Conservation (phyloP, 2,329 filamentous ascomycete genomes). For the Venturia pyrina region DNA sequence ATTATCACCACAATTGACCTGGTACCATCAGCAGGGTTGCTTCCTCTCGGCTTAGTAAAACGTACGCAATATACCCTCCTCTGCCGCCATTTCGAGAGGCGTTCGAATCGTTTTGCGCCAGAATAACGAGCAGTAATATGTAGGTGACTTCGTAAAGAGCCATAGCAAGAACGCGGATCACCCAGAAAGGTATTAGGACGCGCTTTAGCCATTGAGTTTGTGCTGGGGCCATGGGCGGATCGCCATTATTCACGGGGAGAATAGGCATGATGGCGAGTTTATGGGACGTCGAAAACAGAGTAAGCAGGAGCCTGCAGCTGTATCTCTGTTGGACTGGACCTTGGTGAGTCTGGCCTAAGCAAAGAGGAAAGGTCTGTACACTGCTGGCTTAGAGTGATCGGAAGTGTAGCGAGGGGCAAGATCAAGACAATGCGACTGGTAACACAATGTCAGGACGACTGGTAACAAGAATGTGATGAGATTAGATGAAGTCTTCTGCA, state of each 20-base stretch:
- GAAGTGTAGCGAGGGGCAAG: not conserved
- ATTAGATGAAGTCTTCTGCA: not conserved
- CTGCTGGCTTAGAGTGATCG: not conserved
- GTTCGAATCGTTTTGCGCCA: slow-evolving; percentile 12
- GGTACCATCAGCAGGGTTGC: not conserved
- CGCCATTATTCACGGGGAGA: not conserved
- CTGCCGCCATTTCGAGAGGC: not conserved
- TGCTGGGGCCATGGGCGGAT: not conserved
- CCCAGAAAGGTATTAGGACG: slow-evolving; percentile 28
- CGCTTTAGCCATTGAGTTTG: slow-evolving; percentile 27
- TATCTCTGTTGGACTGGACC: not conserved
- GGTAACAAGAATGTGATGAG: not conserved
- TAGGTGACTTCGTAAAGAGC: slow-evolving; percentile 24
- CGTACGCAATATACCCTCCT: slow-evolving; percentile 1
- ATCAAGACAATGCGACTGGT: not conserved
- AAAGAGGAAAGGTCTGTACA: not conserved
- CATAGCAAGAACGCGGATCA: slow-evolving; percentile 24
- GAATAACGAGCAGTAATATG: slow-evolving; percentile 17
- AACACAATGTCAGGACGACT: not conserved
- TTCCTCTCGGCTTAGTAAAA: not conserved
- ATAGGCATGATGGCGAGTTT: not conserved
- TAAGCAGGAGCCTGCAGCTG: not conserved
- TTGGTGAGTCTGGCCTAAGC: not conserved
- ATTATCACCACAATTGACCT: slow-evolving; percentile 20
- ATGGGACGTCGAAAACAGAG: not conserved